These are phyloP conservation scores for Arthrobotrys iridis DNA, from an alignment of 2,329 filamentous ascomycete species.

Conservation along the genomic window DNA sequence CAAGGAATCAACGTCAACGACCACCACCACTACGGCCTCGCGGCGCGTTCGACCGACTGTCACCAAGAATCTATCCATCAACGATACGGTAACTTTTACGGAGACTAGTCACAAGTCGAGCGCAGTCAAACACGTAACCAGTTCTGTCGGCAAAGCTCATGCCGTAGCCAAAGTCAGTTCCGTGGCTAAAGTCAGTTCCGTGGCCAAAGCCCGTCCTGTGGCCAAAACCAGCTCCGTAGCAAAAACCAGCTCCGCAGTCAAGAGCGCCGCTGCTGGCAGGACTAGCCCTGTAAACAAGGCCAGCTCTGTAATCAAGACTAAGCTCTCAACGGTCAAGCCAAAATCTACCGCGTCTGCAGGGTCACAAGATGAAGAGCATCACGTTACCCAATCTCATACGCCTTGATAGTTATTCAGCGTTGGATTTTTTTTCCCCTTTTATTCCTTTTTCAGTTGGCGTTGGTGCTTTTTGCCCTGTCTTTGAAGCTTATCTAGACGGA, in stretches of 20 bases:
- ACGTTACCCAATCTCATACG: not conserved
- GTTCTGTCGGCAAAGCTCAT: not conserved
- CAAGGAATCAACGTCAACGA: slow-evolving; percentile 8
- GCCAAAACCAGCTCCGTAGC: too few relatives aligned
- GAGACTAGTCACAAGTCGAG: not conserved
- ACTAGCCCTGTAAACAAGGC: too few relatives aligned
- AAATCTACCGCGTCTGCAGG: not conserved
- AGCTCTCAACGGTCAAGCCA: not conserved
- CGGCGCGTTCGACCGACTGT: not conserved
- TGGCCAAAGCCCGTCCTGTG: too few relatives aligned
- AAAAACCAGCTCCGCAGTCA: too few relatives aligned
- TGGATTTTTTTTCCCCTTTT: not conserved
- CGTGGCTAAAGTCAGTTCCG: too few relatives aligned
- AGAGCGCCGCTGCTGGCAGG: too few relatives aligned
- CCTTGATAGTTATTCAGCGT: not conserved
- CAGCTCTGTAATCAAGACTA: not conserved
- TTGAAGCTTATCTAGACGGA: not conserved
- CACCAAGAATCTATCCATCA: not conserved
- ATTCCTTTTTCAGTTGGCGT: not conserved
- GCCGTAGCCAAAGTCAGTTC: not conserved
- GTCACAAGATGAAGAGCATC: not conserved
- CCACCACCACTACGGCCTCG: slow-evolving; percentile 13
- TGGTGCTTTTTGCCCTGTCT: not conserved
- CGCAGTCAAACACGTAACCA: not conserved
- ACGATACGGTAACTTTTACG: not conserved